phyloP scores from a whole-genome alignment of 495 filamentous ascomycete species.

The Diplogelasinospora grovesii region DNA sequence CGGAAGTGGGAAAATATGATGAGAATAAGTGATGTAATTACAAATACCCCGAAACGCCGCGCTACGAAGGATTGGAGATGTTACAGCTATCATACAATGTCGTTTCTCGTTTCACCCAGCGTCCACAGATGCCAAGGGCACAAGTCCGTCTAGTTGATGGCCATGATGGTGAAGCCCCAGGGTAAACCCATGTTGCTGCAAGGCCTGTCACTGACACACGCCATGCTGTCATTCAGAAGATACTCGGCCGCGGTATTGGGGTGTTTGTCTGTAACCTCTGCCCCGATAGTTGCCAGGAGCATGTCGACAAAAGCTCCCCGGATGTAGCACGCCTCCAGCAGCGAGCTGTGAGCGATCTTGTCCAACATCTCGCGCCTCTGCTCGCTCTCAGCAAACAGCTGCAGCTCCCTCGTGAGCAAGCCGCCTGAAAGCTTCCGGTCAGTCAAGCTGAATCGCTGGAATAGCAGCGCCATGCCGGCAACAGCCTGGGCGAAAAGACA shows the following conservation, averaged over 20 bases:
- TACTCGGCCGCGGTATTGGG: conserved; percentile 10
- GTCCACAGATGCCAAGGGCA: too few relatives aligned
- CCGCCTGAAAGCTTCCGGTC: conserved; percentile 3
- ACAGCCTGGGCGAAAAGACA: conserved; percentile 23
- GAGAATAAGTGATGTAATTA: background rate
- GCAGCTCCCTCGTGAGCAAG: conserved; percentile 18
- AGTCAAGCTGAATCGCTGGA: conserved; percentile 8
- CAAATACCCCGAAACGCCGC: conserved; percentile 17
- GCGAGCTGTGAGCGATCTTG: conserved; percentile 8
- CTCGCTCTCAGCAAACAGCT: conserved; percentile 27
- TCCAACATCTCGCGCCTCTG: conserved; percentile 19
- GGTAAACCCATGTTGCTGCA: conserved; percentile 28
- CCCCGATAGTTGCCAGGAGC: conserved; percentile 14
- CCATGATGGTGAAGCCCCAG: conserved; percentile 33
- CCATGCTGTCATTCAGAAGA: conserved; percentile 13
- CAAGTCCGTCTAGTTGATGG: conserved; percentile 27
- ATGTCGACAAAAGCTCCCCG: conserved; percentile 15
- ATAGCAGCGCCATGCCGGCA: conserved; percentile 22
- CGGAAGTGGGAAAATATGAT: background rate
- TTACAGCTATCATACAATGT: conserved; percentile 9
- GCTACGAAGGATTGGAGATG: conserved; percentile 14
- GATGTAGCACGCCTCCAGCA: conserved; percentile 21
- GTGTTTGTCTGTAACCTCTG: background rate
- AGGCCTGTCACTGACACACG: conserved; percentile 19
- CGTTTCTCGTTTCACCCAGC: background rate